Conservation (phyloP, 2,329 filamentous ascomycete species). For the Fusarium sp. region DNA sequence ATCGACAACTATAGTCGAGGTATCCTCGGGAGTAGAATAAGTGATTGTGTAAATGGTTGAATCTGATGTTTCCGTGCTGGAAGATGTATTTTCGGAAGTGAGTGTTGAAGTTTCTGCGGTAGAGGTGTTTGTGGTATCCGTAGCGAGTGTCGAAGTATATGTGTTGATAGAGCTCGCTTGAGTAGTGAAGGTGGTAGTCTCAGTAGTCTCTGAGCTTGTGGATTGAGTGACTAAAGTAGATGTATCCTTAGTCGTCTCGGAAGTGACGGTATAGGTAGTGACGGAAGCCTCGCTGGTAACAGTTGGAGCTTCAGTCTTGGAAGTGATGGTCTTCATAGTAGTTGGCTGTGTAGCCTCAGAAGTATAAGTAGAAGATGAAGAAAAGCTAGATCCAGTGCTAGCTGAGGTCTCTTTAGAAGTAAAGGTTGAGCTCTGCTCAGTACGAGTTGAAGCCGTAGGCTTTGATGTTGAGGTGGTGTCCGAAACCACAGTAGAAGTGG, state of each 20-base stretch:
- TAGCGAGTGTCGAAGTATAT: background rate
- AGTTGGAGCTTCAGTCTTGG: constrained; percentile 1
- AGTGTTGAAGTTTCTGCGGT: background rate
- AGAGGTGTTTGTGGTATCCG: background rate
- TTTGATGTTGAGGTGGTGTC: background rate
- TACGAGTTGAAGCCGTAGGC: background rate
- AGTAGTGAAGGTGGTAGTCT: background rate
- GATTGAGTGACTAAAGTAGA: background rate
- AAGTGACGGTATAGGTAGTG: background rate
- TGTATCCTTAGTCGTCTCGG: background rate
- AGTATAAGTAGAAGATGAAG: background rate
- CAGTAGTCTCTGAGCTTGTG: background rate
- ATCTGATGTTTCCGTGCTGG: background rate
- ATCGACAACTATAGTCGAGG: background rate
- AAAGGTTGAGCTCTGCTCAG: background rate
- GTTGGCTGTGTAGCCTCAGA: background rate
- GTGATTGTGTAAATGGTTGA: background rate
- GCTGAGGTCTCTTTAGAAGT: background rate
- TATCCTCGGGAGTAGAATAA: background rate
- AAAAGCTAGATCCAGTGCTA: background rate
- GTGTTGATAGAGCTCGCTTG: constrained; percentile 2
- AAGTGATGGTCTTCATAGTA: background rate
- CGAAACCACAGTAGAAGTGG: background rate
- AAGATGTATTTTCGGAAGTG: background rate
- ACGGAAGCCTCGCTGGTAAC: background rate